Conservation (phyloP, 192 early-diverging fungal genomes). For the Gonapodya prolifera region DNA sequence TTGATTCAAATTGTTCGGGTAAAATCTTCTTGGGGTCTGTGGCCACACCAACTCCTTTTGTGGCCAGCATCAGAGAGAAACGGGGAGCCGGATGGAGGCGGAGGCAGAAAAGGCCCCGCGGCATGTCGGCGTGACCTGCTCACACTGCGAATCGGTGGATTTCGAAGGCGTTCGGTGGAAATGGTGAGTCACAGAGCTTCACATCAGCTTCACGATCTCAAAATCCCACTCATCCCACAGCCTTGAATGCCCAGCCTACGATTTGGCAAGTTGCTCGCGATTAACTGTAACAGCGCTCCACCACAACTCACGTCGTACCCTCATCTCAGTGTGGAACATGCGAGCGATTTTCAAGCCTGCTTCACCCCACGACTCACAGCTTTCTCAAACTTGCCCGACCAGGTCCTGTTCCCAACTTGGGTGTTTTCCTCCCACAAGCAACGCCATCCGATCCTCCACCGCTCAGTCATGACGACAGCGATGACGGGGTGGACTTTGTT, state of each 20-base stretch:
- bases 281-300: neutral
- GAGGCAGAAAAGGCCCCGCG: too few species aligned
- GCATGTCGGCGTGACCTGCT: neutral
- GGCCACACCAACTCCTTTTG: too few species aligned
- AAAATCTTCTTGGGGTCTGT: too few species aligned
- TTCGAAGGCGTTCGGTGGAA: neutral
- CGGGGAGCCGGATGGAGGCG: too few species aligned
- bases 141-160: neutral
- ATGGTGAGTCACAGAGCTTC: neutral
- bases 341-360: neutral
- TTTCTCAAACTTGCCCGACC: neutral
- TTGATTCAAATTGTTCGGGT: too few species aligned
- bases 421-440: neutral
- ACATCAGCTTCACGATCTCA: neutral
- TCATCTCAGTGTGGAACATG: neutral
- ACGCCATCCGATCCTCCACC: neutral
- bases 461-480: neutral
- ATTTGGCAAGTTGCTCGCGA: neutral
- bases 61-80: too few species aligned
- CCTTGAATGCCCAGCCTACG: neutral
- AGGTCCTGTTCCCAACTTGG: neutral
- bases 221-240: neutral
- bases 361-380: neutral
- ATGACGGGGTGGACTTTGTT: neutral
- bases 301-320: neutral